Percentiles rank a stretch among this genome's conserved stretches.
These are phyloP conservation scores for Achaetomiella virescens DNA, from an alignment of 495 filamentous ascomycete species.

Conservation along the genomic window DNA sequence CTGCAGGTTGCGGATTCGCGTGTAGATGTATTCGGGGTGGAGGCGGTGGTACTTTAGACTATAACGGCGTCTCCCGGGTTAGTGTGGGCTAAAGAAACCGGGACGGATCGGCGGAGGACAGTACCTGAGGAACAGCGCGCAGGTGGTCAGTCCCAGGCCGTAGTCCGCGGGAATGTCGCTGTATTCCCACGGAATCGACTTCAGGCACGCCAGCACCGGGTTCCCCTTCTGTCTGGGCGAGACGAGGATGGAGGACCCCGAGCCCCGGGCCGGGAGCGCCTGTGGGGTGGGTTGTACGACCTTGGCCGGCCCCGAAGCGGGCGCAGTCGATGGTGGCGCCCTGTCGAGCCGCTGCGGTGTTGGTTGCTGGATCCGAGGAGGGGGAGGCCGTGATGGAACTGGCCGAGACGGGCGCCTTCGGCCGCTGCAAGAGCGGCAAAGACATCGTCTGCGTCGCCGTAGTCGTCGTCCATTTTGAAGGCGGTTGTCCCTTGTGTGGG, in stretches of 20 bases:
- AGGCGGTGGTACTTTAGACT: conserved; percentile 95
- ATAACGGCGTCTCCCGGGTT: background rate
- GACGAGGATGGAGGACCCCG: conserved; percentile 74
- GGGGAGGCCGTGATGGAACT: conserved; percentile 25
- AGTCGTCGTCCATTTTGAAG: conserved; percentile 49
- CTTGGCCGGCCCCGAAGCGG: conserved; percentile 38
- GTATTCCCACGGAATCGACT: conserved; percentile 90
- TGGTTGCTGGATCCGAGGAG: conserved; percentile 34
- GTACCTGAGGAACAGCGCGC: conserved; percentile 70
- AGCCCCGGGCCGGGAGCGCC: conserved; percentile 59
- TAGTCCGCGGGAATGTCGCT: conserved; percentile 92
- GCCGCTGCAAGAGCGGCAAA: conserved; percentile 45
- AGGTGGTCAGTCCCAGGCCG: conserved; percentile 78
- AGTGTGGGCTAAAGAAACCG: background rate
- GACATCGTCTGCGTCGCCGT: conserved; percentile 54
- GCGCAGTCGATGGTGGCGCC: conserved; percentile 28
- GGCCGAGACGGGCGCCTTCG: conserved; percentile 23
- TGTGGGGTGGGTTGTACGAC: conserved; percentile 86
- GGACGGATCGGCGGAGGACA: background rate
- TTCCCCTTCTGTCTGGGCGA: conserved; percentile 87
- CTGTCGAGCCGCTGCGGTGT: conserved; percentile 41
- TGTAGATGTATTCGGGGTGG: conserved; percentile 97
- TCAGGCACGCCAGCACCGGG: conserved; percentile 77
- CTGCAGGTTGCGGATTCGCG: conserved; percentile 70
- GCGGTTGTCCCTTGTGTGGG: background rate